phyloP scores from a whole-genome alignment of 208 protist genomes.

The Zelonia costaricensis region DNA sequence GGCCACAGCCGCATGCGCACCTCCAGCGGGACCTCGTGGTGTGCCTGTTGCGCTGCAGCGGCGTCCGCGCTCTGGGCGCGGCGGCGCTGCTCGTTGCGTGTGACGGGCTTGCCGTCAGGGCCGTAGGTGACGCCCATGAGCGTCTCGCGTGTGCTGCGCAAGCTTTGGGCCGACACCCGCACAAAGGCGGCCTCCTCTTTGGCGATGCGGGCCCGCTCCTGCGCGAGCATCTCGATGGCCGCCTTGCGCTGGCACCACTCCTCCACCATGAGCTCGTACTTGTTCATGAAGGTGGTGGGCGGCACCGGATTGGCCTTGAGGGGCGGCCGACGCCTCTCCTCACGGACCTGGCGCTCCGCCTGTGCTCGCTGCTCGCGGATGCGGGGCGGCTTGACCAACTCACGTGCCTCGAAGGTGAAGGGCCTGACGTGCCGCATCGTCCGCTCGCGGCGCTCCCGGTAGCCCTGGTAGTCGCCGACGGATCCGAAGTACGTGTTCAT shows the following conservation, averaged over 20 bases:
- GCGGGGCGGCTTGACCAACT: conserved; percentile 39
- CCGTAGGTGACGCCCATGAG: conserved; percentile 49
- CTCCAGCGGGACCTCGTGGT: conserved; percentile 65
- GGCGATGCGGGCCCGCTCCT: conserved; percentile 55
- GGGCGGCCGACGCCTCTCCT: conserved; percentile 29
- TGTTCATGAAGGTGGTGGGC: conserved; percentile 86
- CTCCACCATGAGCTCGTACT: conserved; percentile 90
- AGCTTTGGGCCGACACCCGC: conserved; percentile 42
- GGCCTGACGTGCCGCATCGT: conserved; percentile 34
- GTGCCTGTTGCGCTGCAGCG: neutral
- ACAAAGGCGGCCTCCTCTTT: conserved; percentile 57
- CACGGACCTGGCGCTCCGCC: conserved; percentile 34
- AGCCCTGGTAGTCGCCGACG: conserved; percentile 49
- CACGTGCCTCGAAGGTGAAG: conserved; percentile 72
- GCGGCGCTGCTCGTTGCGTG: conserved; percentile 19
- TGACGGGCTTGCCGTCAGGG: conserved; percentile 23
- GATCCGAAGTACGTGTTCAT: conserved; percentile 59
- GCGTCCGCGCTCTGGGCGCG: conserved; percentile 40
- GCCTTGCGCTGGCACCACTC: conserved; percentile 88
- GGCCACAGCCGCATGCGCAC: conserved; percentile 83
- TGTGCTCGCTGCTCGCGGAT: conserved; percentile 49
- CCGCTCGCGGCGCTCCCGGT: conserved; percentile 50
- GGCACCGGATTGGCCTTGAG: conserved; percentile 75
- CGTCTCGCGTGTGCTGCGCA: conserved; percentile 55
- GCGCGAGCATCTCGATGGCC: conserved; percentile 57